These are phyloP conservation scores for Coriaria nepalensis DNA, from an alignment of 306 rosid genomes.

Conservation along the genomic window DNA sequence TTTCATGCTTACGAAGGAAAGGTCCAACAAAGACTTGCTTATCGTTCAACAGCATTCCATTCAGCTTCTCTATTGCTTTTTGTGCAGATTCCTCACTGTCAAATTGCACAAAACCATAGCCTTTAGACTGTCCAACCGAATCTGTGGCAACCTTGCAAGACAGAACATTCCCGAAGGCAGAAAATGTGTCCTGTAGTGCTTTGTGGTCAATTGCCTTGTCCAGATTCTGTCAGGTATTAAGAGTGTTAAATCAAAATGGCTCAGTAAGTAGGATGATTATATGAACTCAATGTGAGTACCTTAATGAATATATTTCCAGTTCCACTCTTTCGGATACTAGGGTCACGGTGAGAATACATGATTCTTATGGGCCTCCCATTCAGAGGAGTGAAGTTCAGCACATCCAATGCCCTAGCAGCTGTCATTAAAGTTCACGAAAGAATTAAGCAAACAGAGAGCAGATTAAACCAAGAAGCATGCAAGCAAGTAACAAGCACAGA, in stretches of 20 bases:
- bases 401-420: constrained; percentile 94
- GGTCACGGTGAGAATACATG: constrained; percentile 96
- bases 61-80: constrained; percentile 74
- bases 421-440: constrained; percentile 13
- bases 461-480: neutral
- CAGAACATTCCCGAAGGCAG: constrained; percentile 76
- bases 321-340: constrained; percentile 88
- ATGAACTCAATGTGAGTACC: constrained; percentile 26
- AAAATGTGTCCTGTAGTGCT: constrained; percentile 84
- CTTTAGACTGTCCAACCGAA: constrained; percentile 78
- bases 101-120: constrained; percentile 95
- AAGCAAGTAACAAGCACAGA: too few species aligned
- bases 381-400: constrained; percentile 76
- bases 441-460: too few species aligned
- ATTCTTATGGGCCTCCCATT: constrained; percentile 69
- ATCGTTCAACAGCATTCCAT: constrained; percentile 94
- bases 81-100: constrained; percentile 86
- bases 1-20: constrained; percentile 95
- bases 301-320: constrained; percentile 88
- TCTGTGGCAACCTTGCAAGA: constrained; percentile 96
- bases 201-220: constrained; percentile 94
- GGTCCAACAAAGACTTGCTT: constrained; percentile 97
- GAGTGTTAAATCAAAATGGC: constrained; percentile 2
- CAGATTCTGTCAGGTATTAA: constrained; percentile 49
- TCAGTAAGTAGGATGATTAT: neutral